Evolutionary conservation across 768 basidiomycete genomes (phyloP).

Genomic region (Auricularia cornea): DNA sequence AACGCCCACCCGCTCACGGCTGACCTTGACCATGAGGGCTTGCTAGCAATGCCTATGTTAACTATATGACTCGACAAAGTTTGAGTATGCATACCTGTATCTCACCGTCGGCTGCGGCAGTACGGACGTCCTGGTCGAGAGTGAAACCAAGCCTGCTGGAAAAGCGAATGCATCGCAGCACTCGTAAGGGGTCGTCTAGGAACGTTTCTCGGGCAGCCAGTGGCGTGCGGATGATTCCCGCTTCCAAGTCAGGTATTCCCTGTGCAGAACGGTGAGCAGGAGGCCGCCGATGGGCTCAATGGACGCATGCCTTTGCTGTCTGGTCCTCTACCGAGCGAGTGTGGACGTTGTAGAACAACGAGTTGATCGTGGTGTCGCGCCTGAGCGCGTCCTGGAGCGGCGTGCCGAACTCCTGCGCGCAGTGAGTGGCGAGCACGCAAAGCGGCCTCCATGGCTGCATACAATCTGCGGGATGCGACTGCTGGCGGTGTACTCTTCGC

Average conservation of each 20-base stretch:
- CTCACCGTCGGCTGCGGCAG: constrained; percentile 48
- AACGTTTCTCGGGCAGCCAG: constrained; percentile 83
- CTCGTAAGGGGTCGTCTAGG: constrained; percentile 84
- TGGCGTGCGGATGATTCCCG: constrained; percentile 81
- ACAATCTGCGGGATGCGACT: constrained; percentile 81
- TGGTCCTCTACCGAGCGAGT: constrained; percentile 77
- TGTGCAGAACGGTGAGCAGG: constrained; percentile 24
- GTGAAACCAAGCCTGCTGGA: constrained; percentile 83
- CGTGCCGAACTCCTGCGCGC: constrained; percentile 73
- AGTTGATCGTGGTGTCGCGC: constrained; percentile 91
- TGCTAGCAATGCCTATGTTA: constrained; percentile 28
- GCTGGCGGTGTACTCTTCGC: constrained; percentile 80
- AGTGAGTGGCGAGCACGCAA: neutral
- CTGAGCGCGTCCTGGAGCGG: constrained; percentile 85
- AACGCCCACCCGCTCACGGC: constrained; percentile 83
- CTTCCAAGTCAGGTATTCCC: constrained; percentile 78
- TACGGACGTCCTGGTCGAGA: constrained; percentile 58
- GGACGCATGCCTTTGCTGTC: constrained; percentile 54
- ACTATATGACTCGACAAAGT: neutral
- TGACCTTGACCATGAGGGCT: constrained; percentile 70
- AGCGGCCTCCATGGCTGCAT: neutral
- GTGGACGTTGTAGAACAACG: constrained; percentile 94
- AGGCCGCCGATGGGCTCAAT: too few relatives aligned
- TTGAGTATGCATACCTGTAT: constrained; percentile 47
- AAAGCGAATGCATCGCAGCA: constrained; percentile 87